Evolutionary conservation across 2,329 filamentous ascomycete species (phyloP), one percentile per base, ranked within the genome.

Genomic region (Aspergillus sp.): DNA sequence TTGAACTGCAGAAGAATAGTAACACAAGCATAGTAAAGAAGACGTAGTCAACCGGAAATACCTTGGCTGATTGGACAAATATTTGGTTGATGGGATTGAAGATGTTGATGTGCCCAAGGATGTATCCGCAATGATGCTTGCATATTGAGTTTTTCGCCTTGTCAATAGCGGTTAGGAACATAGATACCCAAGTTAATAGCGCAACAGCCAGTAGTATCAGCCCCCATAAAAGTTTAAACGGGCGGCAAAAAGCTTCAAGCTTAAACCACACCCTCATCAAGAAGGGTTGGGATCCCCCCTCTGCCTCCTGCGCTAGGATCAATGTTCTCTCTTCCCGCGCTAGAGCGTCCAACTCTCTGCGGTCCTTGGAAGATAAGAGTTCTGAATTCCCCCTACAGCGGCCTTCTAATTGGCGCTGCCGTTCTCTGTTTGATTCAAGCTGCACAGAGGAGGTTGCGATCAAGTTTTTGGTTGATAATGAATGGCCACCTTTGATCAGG

Each of bases 81-180:
- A 96, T 80, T 84, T 89, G 96, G 78, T 99, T 98, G 70, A 97
- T 81, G 1, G 95, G 95, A 73, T 99, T 95, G 80, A 97, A 96
- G 66, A 98, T 87, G 73, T 96, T 91, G 73, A 96, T 89, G 70
- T 88, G 82, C 44, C 88, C 91, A 4, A 99, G 83, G 50, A 98
- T 90, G 76, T 97, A 99, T 61, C 95, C 95, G 72, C 95, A 99
- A 66, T 86, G 87, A 58, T 87, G 81, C 73, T 95, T 93, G 83
- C 95, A 99, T 61, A 96, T 80, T 3, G 93, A 97, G 79, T 98
- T 97, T 74, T 89, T 93, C 37, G 92, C 91, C 79, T 98, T 98
- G 83, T 99, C 95, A 69, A 98, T 92, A 64, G 87, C 89, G 0
- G 93, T 98, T 71, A 98, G 89, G 65, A 98, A 83, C 91, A 99